These are phyloP conservation scores for Penicillium riverlandense DNA, from an alignment of 495 filamentous ascomycete species.

Conservation along the genomic window DNA sequence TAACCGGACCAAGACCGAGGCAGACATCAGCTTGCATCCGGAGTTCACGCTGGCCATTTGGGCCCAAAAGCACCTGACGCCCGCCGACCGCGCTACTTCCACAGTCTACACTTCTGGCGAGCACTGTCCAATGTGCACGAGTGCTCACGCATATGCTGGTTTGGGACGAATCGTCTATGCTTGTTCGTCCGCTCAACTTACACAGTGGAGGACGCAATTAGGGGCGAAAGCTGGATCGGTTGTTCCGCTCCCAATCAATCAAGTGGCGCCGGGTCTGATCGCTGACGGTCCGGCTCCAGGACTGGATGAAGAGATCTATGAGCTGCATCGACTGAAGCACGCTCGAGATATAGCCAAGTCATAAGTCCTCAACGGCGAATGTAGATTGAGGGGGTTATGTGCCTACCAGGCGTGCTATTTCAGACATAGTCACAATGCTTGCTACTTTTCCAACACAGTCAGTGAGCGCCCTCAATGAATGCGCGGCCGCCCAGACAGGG, in stretches of 20 bases:
- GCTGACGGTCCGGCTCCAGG: constrained; percentile 11
- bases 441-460: too few species aligned
- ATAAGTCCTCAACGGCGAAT: too few species aligned
- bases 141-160: constrained; percentile 19
- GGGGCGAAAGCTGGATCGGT: constrained; percentile 3
- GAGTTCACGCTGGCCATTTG: constrained; percentile 10
- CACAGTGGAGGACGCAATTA: constrained; percentile 5
- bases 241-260: constrained; percentile 2
- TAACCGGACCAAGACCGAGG: constrained; percentile 8
- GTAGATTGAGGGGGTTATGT: too few species aligned
- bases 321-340: constrained; percentile 9
- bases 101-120: constrained; percentile 29
- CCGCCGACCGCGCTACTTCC: constrained; percentile 13
- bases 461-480: too few species aligned
- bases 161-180: constrained; percentile 24
- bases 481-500: too few species aligned
- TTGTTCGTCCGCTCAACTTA: constrained; percentile 8
- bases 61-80: constrained; percentile 13
- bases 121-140: constrained; percentile 28
- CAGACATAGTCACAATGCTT: too few species aligned
- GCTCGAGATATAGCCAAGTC: too few species aligned
- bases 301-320: constrained; percentile 5
- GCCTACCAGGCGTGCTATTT: too few species aligned
- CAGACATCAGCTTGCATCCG: constrained; percentile 10
- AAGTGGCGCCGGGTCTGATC: constrained; percentile 6